Conservation (phyloP, 176 grass and related monocot genomes). For the Triticum monococcum region DNA sequence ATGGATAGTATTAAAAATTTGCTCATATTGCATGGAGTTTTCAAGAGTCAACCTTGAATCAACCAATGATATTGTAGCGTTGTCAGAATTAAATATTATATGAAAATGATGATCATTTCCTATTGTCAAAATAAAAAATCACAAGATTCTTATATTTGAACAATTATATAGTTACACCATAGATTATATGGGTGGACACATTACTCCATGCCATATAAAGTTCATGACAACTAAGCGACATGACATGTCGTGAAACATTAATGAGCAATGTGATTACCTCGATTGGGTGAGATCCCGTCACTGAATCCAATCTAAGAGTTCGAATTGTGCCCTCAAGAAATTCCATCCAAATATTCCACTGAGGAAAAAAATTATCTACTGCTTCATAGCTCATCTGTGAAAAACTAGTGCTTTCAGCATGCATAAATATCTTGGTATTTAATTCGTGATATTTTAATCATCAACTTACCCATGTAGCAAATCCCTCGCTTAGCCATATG, state of each 20-base stretch:
- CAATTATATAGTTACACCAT: not conserved
- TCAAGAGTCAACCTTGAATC: not conserved
- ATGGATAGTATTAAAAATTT: too few relatives aligned
- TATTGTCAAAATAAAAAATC: not conserved
- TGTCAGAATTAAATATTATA: not conserved
- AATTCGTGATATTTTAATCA: too few relatives aligned
- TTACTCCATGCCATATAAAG: not conserved
- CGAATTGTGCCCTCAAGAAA: not conserved
- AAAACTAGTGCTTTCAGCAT: too few relatives aligned
- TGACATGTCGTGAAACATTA: not conserved
- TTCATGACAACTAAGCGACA: not conserved
- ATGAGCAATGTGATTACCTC: not conserved
- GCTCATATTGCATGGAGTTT: not conserved
- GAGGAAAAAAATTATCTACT: too few relatives aligned
- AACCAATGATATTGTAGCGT: not conserved
- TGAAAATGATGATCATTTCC: not conserved
- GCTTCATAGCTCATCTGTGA: too few relatives aligned
- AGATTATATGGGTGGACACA: not conserved
- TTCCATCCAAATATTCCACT: too few relatives aligned
- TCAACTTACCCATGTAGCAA: too few relatives aligned
- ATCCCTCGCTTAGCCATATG: too few relatives aligned
- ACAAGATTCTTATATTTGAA: not conserved
- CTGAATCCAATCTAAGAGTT: not conserved
- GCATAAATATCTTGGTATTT: too few relatives aligned
- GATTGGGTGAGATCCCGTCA: not conserved